phyloP scores from a whole-genome alignment of 495 filamentous ascomycete species.

The Penicillium bovifimosum region DNA sequence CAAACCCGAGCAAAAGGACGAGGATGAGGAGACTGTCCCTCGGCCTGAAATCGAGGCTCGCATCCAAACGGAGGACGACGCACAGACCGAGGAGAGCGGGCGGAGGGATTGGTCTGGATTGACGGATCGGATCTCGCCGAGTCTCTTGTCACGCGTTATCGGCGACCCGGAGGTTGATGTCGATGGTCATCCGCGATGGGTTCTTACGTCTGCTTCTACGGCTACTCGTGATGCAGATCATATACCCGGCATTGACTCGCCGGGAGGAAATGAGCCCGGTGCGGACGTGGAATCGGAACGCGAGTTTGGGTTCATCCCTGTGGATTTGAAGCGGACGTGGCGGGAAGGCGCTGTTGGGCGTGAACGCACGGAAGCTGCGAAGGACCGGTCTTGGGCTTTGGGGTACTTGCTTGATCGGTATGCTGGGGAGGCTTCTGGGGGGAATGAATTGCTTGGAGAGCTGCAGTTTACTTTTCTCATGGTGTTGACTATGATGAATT shows the following conservation, averaged over 20 bases:
- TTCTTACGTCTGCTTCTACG: slow-evolving; percentile 43
- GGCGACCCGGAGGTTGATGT: slow-evolving; percentile 34
- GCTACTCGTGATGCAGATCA: slow-evolving; percentile 42
- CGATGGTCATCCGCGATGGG: slow-evolving; percentile 38
- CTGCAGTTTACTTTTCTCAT: slow-evolving; percentile 81
- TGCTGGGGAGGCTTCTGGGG: slow-evolving; percentile 13
- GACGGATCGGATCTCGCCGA: slow-evolving; percentile 36
- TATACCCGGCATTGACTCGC: slow-evolving; percentile 44
- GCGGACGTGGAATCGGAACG: slow-evolving; percentile 28
- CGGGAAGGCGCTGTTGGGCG: slow-evolving; percentile 61
- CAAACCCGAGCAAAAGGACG: not conserved
- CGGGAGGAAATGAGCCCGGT: slow-evolving; percentile 8
- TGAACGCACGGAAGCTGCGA: slow-evolving; percentile 64
- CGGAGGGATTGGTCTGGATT: slow-evolving; percentile 38
- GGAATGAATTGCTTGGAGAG: slow-evolving; percentile 67
- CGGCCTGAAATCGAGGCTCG: not conserved
- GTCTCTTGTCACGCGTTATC: slow-evolving; percentile 36
- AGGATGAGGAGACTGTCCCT: not conserved
- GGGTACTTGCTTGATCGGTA: slow-evolving; percentile 43
- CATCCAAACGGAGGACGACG: slow-evolving; percentile 20
- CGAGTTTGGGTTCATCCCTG: slow-evolving; percentile 41
- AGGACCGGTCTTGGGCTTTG: slow-evolving; percentile 68
- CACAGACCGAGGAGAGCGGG: slow-evolving; percentile 28
- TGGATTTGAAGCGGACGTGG: slow-evolving; percentile 60
- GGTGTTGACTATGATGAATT: slow-evolving; percentile 74